Evolutionary conservation across 345 rosid species (phyloP).

Genomic region (Euphorbia pulcherrima): DNA sequence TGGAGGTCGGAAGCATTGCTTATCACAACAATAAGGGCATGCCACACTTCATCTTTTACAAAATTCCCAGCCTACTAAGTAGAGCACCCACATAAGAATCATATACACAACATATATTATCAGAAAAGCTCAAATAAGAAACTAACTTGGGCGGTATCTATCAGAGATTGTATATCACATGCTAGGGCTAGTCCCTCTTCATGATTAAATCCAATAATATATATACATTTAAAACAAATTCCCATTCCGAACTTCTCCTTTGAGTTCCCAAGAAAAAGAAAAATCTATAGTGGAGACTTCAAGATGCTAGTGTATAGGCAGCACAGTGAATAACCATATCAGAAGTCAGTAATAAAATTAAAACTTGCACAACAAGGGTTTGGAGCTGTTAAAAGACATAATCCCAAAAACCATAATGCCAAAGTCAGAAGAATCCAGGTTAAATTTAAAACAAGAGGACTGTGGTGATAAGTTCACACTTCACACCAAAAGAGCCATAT

Average conservation of each 20-base stretch:
- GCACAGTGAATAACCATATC: background rate
- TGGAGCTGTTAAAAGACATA: background rate
- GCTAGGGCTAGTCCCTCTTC: background rate
- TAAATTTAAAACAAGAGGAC: background rate
- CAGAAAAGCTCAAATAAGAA: background rate
- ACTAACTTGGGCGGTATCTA: background rate
- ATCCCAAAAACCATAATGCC: background rate
- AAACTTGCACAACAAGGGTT: background rate
- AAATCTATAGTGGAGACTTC: background rate
- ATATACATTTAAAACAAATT: background rate
- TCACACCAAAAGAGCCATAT: background rate
- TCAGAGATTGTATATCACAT: constrained; percentile 1
- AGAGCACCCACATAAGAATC: constrained; percentile 15
- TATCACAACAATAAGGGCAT: constrained; percentile 87
- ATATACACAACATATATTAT: background rate
- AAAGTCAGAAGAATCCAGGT: background rate
- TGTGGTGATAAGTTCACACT: background rate
- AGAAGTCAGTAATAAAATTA: background rate
- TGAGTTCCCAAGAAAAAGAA: background rate
- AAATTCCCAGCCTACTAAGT: constrained; percentile 93
- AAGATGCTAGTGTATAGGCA: background rate
- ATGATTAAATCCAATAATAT: background rate
- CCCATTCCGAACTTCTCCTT: background rate
- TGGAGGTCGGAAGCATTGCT: constrained; percentile 95
- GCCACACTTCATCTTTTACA: constrained; percentile 98